Evolutionary conservation across 371 early-diverging fungal genomes (phyloP).

Genomic region (Parasitella parasitica): DNA sequence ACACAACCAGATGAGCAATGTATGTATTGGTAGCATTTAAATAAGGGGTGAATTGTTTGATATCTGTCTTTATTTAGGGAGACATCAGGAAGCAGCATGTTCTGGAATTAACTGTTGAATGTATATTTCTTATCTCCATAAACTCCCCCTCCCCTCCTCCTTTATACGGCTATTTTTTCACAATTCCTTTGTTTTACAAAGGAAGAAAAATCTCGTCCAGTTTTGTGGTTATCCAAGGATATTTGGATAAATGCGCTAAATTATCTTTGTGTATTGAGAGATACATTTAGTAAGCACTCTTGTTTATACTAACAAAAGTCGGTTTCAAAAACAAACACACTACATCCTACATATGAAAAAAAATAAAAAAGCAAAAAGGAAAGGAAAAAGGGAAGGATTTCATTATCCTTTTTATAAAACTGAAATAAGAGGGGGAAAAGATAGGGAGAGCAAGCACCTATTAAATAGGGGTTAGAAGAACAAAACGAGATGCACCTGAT

Average conservation of each 20-base stretch:
- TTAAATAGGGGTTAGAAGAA: neutral
- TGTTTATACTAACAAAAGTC: neutral
- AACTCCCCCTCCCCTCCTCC: neutral
- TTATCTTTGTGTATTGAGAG: neutral
- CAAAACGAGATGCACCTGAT: neutral
- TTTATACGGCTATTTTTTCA: neutral
- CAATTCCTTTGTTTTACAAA: neutral
- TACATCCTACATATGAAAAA: neutral
- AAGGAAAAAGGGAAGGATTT: neutral
- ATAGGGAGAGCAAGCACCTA: neutral
- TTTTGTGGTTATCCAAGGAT: neutral
- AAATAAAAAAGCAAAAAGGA: neutral
- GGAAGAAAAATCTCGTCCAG: neutral
- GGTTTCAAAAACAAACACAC: neutral
- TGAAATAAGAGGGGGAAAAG: neutral
- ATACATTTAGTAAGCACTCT: neutral
- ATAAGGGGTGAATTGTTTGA: neutral
- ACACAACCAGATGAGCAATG: neutral
- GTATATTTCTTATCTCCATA: neutral
- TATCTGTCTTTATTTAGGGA: neutral
- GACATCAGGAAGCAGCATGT: neutral
- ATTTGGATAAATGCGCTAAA: neutral
- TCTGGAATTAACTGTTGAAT: neutral
- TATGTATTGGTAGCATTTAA: neutral
- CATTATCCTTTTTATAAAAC: neutral